These are phyloP conservation scores for Zea luxurians DNA, from an alignment of 176 grass and related monocot genomes.

Conservation along the genomic window DNA sequence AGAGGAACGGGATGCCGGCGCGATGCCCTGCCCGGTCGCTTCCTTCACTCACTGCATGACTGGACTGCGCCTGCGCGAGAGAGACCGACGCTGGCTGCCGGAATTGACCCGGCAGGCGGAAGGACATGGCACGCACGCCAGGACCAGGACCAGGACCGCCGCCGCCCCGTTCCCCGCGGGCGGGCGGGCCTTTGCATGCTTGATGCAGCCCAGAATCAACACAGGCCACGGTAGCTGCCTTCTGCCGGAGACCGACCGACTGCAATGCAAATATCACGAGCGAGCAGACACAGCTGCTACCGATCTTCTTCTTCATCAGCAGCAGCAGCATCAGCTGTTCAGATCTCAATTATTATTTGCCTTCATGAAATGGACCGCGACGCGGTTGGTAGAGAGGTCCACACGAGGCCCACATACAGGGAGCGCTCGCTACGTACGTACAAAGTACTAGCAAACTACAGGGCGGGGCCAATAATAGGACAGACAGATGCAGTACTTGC, in stretches of 20 bases:
- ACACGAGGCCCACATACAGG: slow-evolving; percentile 13
- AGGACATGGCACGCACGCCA: no score
- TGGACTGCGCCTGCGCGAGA: background rate
- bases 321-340: background rate
- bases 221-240: no score
- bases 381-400: background rate
- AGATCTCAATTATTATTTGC: slow-evolving; percentile 21
- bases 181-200: no score
- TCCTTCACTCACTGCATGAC: background rate
- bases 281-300: no score
- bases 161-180: no score
- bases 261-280: no score
- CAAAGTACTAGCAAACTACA: background rate
- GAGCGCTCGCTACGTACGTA: slow-evolving; percentile 23
- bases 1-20: background rate
- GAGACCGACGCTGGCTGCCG: background rate
- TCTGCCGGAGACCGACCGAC: no score
- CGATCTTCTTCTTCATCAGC: background rate
- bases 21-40: background rate
- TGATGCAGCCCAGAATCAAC: no score
- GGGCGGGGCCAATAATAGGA: slow-evolving; percentile 29
- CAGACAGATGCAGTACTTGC: slow-evolving; percentile 14
- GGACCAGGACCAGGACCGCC: no score
- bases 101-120: slow-evolving; percentile 7
- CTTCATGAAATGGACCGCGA: background rate